Evolutionary conservation across 2,329 filamentous ascomycete species (phyloP).

Genomic region (Aspergillus fumigatiaffinis): DNA sequence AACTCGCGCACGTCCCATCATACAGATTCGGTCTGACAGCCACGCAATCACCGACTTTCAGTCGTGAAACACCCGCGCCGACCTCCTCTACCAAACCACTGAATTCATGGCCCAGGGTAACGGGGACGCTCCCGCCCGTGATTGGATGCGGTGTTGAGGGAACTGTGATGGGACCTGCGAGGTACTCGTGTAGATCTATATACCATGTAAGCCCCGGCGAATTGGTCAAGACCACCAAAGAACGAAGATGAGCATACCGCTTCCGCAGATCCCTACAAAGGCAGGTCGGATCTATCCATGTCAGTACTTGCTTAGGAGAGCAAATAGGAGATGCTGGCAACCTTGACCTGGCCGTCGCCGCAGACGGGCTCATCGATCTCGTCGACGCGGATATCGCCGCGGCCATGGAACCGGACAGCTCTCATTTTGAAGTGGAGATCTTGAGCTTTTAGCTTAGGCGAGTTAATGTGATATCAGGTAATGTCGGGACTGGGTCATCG

Average conservation of each 20-base stretch:
- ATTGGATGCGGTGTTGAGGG: conserved; percentile 53
- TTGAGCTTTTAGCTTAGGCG: neutral
- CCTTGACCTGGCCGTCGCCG: conserved; percentile 49
- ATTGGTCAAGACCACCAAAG: neutral
- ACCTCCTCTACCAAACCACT: conserved; percentile 57
- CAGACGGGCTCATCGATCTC: conserved; percentile 37
- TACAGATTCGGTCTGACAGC: conserved; percentile 59
- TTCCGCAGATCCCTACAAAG: conserved; percentile 35
- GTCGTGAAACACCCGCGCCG: conserved; percentile 45
- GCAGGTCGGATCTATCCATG: conserved; percentile 25
- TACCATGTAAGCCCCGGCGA: conserved; percentile 3
- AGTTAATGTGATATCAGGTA: neutral
- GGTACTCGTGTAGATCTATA: conserved; percentile 50
- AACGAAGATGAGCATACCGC: conserved; percentile 13
- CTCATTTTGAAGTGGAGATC: conserved; percentile 22
- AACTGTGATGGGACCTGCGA: conserved; percentile 47
- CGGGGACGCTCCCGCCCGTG: conserved; percentile 54
- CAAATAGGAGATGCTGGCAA: conserved; percentile 1
- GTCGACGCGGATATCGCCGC: conserved; percentile 33
- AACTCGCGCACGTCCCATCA: conserved; percentile 55
- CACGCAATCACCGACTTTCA: conserved; percentile 55
- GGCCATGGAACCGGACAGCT: conserved; percentile 35
- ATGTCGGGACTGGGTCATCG: neutral
- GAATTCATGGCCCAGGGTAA: conserved; percentile 64
- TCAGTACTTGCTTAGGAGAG: neutral